Conservation (phyloP, 2,329 filamentous ascomycete genomes). For the Cladosporium sp. region DNA sequence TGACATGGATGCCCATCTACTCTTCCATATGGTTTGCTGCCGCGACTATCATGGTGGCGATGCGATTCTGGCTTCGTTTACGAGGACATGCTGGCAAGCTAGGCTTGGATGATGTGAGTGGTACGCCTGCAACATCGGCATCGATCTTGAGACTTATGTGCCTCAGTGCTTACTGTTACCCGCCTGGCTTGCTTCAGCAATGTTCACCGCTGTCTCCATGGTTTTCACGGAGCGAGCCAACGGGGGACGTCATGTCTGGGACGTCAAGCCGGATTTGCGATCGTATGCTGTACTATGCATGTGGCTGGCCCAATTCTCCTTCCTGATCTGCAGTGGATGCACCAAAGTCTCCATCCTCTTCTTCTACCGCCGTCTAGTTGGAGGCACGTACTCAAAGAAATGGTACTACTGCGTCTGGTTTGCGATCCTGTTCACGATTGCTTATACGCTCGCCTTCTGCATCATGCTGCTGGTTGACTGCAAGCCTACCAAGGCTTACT, state of each 20-base stretch:
- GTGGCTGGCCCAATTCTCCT: constrained; percentile 33
- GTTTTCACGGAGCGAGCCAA: constrained; percentile 22
- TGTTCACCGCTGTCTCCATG: constrained; percentile 21
- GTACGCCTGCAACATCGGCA: background rate
- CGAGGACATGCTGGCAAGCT: constrained; percentile 24
- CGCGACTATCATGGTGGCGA: constrained; percentile 23
- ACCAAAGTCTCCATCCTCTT: constrained; percentile 36
- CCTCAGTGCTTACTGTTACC: constrained; percentile 18
- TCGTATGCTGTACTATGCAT: constrained; percentile 22
- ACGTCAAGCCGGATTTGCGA: constrained; percentile 22
- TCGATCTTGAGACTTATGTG: too few relatives aligned
- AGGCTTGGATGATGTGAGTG: constrained; percentile 31
- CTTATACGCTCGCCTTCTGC: constrained; percentile 37
- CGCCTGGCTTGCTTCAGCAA: constrained; percentile 20
- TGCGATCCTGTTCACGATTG: constrained; percentile 35
- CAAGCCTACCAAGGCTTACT: constrained; percentile 37
- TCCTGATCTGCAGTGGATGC: constrained; percentile 29
- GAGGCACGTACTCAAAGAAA: constrained; percentile 29
- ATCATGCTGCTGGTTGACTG: constrained; percentile 35
- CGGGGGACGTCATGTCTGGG: constrained; percentile 35
- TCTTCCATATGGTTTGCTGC: constrained; percentile 23
- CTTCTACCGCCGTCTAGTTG: constrained; percentile 41
- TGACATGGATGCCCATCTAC: constrained; percentile 31
- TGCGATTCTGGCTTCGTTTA: constrained; percentile 28
- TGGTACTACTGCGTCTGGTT: constrained; percentile 37